Evolutionary conservation across 2,329 filamentous ascomycete genomes (phyloP).

Genomic region (Fusarium avenaceum): DNA sequence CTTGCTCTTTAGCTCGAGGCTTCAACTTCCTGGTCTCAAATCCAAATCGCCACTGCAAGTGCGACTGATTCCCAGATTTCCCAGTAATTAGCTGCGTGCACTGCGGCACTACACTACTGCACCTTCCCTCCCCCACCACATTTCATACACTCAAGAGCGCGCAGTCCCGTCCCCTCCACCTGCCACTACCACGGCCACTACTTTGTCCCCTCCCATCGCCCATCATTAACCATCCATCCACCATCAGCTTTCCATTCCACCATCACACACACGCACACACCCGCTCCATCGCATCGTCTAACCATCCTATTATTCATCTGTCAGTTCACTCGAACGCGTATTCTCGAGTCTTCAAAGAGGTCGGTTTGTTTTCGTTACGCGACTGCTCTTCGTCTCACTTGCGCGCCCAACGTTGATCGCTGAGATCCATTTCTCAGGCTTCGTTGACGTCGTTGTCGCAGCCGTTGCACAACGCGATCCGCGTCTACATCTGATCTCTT

Average conservation of each 20-base stretch:
- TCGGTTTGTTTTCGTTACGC: slow-evolving; percentile 33
- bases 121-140: slow-evolving; percentile 45
- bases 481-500: slow-evolving; percentile 38
- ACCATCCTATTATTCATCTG: slow-evolving; percentile 37
- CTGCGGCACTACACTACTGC: slow-evolving; percentile 43
- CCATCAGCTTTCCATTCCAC: slow-evolving; percentile 44
- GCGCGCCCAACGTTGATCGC: slow-evolving; percentile 15
- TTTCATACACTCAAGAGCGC: slow-evolving; percentile 33
- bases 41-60: slow-evolving; percentile 45
- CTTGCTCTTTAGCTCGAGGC: no score
- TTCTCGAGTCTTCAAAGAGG: slow-evolving; percentile 31
- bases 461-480: slow-evolving; percentile 50
- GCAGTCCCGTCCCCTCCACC: slow-evolving; percentile 47
- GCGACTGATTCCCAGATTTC: slow-evolving; percentile 34
- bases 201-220: slow-evolving; percentile 33
- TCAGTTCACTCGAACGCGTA: slow-evolving; percentile 24
- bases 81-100: slow-evolving; percentile 17
- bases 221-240: slow-evolving; percentile 46
- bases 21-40: slow-evolving; percentile 33
- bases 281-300: slow-evolving; percentile 46
- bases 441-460: slow-evolving; percentile 41
- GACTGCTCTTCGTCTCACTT: slow-evolving; percentile 37
- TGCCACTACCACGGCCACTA: slow-evolving; percentile 19
- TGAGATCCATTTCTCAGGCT: slow-evolving; percentile 19
- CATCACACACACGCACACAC: slow-evolving; percentile 44